Conservation (phyloP, 1,284 basidiomycete species). For the Malassezia restricta region DNA sequence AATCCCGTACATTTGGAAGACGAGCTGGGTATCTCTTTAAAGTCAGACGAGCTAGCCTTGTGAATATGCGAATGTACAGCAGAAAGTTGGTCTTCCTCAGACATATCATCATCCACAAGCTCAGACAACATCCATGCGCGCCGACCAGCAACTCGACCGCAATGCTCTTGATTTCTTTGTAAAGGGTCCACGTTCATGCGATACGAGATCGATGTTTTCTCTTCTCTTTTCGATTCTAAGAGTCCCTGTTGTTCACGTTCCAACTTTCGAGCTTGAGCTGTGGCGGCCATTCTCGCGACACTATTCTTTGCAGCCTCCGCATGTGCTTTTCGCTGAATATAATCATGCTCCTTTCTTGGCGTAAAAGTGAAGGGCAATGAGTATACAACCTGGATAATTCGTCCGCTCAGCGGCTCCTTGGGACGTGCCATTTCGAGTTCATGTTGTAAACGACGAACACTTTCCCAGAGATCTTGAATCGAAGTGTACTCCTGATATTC, state of each 20-base stretch:
- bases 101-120: constrained; percentile 33
- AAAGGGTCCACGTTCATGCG: constrained; percentile 14
- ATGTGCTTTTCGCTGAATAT: constrained; percentile 29
- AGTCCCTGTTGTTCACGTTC: background rate
- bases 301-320: constrained; percentile 30
- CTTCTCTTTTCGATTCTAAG: background rate
- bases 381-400: constrained; percentile 44
- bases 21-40: background rate
- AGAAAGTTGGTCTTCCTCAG: constrained; percentile 37
- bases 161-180: constrained; percentile 37
- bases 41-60: background rate
- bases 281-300: constrained; percentile 37
- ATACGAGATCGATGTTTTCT: background rate
- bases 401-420: constrained; percentile 30
- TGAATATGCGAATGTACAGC: constrained; percentile 21
- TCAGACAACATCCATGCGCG: constrained; percentile 40
- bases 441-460: constrained; percentile 30
- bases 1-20: constrained; percentile 6
- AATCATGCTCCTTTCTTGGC: constrained; percentile 33
- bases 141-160: constrained; percentile 27
- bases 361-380: constrained; percentile 42
- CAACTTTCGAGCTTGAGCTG: constrained; percentile 32
- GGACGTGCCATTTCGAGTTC: constrained; percentile 37
- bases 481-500: background rate
- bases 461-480: constrained; percentile 18